Percentiles rank a stretch among this genome's conserved stretches.
These are phyloP conservation scores for Acacia crassicarpa DNA, from an alignment of 306 rosid genomes.

Conservation along the genomic window DNA sequence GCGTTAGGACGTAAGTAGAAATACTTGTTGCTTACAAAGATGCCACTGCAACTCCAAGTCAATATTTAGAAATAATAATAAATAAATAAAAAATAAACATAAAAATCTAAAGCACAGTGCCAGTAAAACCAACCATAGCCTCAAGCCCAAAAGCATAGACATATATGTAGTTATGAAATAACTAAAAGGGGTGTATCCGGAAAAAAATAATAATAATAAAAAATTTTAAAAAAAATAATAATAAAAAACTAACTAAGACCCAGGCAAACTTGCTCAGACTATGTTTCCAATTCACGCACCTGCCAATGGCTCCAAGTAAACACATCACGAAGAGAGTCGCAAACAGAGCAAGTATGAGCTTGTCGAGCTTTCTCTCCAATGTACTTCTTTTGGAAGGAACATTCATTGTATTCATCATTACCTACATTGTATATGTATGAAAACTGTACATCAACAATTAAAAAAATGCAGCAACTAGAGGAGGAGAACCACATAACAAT, in stretches of 20 bases:
- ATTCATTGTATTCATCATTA: slow-evolving; percentile 98
- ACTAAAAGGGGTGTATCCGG: not conserved
- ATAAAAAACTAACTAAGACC: not conserved
- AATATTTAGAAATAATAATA: not conserved
- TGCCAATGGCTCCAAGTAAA: slow-evolving; percentile 88
- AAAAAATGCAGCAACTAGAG: not conserved
- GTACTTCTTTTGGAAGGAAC: slow-evolving; percentile 99
- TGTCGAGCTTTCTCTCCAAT: slow-evolving; percentile 95
- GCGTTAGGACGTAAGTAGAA: slow-evolving; percentile 74
- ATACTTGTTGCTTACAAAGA: slow-evolving; percentile 74
- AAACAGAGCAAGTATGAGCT: slow-evolving; percentile 85
- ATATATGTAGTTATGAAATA: not conserved
- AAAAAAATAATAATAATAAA: too few relatives aligned
- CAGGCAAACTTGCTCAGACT: slow-evolving; percentile 13
- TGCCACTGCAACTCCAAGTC: slow-evolving; percentile 61
- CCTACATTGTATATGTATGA: slow-evolving; percentile 54
- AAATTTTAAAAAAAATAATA: too few relatives aligned
- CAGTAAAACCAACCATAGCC: not conserved
- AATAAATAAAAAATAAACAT: not conserved
- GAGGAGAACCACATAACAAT: not conserved
- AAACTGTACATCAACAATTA: slow-evolving; percentile 29
- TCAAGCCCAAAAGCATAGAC: not conserved
- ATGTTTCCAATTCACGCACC: slow-evolving; percentile 48
- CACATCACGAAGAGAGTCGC: slow-evolving; percentile 81
- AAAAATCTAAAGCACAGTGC: not conserved